Conservation (phyloP, 192 early-diverging fungal genomes). For the Lunasporangiospora selenospora region DNA sequence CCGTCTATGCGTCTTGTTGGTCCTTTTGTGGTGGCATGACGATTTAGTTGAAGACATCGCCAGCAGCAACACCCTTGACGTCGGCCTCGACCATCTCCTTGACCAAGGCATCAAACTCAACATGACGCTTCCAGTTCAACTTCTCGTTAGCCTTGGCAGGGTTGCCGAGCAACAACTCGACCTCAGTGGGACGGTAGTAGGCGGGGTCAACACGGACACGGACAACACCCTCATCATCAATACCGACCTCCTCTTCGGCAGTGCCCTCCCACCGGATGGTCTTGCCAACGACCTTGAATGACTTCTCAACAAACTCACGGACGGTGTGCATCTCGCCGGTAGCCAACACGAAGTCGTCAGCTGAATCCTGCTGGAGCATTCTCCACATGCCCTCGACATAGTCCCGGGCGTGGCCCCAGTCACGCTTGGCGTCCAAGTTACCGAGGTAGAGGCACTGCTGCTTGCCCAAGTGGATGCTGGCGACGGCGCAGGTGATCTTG, state of each 20-base stretch:
- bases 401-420: slow-evolving; percentile 85
- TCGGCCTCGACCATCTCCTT: slow-evolving; percentile 72
- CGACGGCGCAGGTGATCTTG: slow-evolving; percentile 80
- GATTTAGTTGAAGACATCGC: slow-evolving; percentile 31
- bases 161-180: slow-evolving; percentile 76
- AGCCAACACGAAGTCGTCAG: slow-evolving; percentile 79
- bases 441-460: slow-evolving; percentile 76
- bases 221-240: slow-evolving; percentile 58
- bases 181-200: slow-evolving; percentile 84
- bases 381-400: slow-evolving; percentile 85
- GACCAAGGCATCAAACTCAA: slow-evolving; percentile 72
- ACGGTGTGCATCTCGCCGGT: slow-evolving; percentile 86
- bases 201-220: slow-evolving; percentile 72
- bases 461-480: slow-evolving; percentile 70
- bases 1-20: too few species aligned
- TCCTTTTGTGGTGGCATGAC: neutral
- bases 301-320: slow-evolving; percentile 77
- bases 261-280: slow-evolving; percentile 73
- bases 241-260: slow-evolving; percentile 66
- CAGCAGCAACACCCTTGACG: slow-evolving; percentile 51
- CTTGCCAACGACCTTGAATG: slow-evolving; percentile 66
- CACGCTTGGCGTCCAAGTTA: slow-evolving; percentile 80
- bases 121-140: slow-evolving; percentile 73
- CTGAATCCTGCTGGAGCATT: slow-evolving; percentile 78
- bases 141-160: slow-evolving; percentile 71